Conservation (phyloP, 495 filamentous ascomycete genomes). For the Aspergillus affinis region DNA sequence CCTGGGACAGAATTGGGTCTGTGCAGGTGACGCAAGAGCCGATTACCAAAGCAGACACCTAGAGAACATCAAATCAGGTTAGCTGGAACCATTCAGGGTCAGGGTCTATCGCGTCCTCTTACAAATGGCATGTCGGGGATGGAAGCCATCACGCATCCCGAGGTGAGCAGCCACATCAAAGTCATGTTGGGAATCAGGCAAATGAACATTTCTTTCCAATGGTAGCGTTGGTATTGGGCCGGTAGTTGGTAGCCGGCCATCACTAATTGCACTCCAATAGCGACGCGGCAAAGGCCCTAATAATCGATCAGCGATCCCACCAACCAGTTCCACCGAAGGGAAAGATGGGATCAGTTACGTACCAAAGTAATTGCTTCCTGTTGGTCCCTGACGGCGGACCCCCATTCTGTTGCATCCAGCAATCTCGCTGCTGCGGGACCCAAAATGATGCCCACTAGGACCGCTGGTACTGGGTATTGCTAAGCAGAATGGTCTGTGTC, state of each 20-base stretch:
- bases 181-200: conserved; percentile 15
- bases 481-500: neutral
- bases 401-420: conserved; percentile 13
- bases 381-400: conserved; percentile 7
- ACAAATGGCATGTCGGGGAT: conserved; percentile 7
- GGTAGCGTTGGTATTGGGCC: conserved; percentile 9
- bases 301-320: neutral
- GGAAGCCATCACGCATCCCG: conserved; percentile 7
- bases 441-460: conserved; percentile 7
- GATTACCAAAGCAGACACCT: conserved; percentile 12
- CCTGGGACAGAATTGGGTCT: conserved; percentile 12
- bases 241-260: conserved; percentile 13
- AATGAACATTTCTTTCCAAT: conserved; percentile 15
- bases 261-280: conserved; percentile 11
- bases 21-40: conserved; percentile 13
- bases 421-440: conserved; percentile 8
- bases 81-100: neutral
- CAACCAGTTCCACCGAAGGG: neutral
- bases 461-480: conserved; percentile 4
- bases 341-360: neutral
- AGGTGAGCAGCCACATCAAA: conserved; percentile 12
- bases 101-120: neutral
- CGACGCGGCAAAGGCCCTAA: conserved; percentile 12
- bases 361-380: conserved; percentile 12
- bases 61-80: neutral